Evolutionary conservation across 164 flowering plant species (phyloP), one percentile per base, ranked within the genome.

Genomic region (Hamamelis virginiana): DNA sequence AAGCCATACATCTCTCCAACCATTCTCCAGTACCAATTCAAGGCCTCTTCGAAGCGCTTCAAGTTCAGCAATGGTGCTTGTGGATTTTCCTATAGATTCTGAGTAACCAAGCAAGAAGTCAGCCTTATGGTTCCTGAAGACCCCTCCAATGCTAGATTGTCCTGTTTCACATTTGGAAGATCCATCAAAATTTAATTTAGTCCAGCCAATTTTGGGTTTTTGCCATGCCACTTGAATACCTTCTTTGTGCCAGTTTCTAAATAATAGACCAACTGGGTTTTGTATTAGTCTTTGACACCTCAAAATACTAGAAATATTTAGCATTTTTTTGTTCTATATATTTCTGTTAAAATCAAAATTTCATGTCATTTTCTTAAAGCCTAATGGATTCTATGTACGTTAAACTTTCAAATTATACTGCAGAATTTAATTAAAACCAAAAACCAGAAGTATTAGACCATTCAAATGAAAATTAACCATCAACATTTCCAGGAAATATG

Each of bases 151-250:
- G 87, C 92, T 88, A 3, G 81, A 72, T 67, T 69, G 76, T 26
- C 92, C 85, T 3, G 76, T 62, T 71, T 66, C 78, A 4, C 79
- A 73, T 65, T 70, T 86, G 13, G 68, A 81, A 0, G 94, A 89
- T 0, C 97, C 97, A 62, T 90, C 94, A 28, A 85, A 89, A 77
- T 90, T 92, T 23, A 92, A 41, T 58, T 90, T 92, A 0, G 81
- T 86, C 89, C 91, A 89, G 1, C 96, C 97, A 0, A 61, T 48
- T 71, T 79, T 69, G 4, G 94, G 97, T 64, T 78, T 89, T 59
- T 73, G 66, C 97, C 96, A 92, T 68, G 81, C 65, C 44, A 91
- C 89, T 12, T 70, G 76, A 63, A 84, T 76, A 0, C 80, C 65
- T 55, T 77, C 59, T 57, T 74, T 75, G 74, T 84, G 88, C 11